A percentile compares a stretch with the other conserved stretches of the same genome.
Conservation (phyloP, 192 early-diverging fungal genomes). For the Chytriomyces sp. region DNA sequence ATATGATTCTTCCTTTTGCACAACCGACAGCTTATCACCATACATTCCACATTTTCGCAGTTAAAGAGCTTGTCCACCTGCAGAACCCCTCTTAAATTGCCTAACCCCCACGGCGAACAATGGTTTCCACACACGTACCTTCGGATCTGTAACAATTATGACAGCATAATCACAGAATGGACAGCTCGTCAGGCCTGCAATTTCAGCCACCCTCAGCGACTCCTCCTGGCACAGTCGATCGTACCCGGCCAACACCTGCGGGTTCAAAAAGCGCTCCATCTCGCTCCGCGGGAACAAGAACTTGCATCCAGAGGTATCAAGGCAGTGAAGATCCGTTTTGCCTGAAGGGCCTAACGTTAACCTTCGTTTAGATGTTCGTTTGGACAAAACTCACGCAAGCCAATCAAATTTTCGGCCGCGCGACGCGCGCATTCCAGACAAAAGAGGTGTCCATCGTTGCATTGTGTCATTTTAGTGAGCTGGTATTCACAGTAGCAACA, state of each 20-base stretch:
- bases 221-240: conserved; percentile 46
- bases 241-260: conserved; percentile 43
- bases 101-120: too few relatives aligned
- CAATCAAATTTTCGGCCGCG: conserved; percentile 55
- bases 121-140: too few relatives aligned
- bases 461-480: conserved; percentile 40
- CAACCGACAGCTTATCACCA: conserved; percentile 52
- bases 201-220: conserved; percentile 11
- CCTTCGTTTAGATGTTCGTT: not conserved
- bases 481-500: conserved; percentile 53
- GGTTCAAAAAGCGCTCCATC: conserved; percentile 42
- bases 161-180: conserved; percentile 37
- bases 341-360: not conserved
- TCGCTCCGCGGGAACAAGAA: conserved; percentile 45
- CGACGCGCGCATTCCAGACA: conserved; percentile 53
- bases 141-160: not conserved
- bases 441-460: conserved; percentile 62
- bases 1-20: conserved; percentile 55
- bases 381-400: conserved; percentile 26
- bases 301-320: conserved; percentile 46
- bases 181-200: conserved; percentile 37
- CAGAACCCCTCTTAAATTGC: too few relatives aligned
- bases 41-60: conserved; percentile 49
- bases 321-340: conserved; percentile 51
- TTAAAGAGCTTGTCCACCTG: conserved; percentile 57